Evolutionary conservation across 208 protist genomes (phyloP), one percentile per base, ranked within the genome.

Genomic region (Leishmania martiniquensis): DNA sequence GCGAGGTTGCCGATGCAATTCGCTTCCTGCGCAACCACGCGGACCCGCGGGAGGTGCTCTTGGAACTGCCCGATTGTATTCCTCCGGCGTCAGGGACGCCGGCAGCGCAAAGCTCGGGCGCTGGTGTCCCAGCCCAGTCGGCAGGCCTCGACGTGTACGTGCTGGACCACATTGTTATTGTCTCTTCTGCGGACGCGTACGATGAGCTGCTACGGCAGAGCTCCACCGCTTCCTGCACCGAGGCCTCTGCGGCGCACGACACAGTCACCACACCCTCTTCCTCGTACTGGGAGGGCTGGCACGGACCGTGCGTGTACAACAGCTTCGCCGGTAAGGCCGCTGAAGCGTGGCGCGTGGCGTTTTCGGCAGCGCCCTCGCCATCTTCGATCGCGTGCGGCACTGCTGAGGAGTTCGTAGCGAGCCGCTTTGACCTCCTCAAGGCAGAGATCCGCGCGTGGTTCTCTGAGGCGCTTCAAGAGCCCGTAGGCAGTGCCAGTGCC

Each of bases 21-120:
- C 57, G 78, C 45, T 80, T 88, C 69, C 86, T 96, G 67, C 83
- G 83, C n/a, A 72, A 83, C 70, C 83, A 84, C 72, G 79, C 96
- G 29, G 92, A 96, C 77, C 85, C 89, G 20, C 86, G 91, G 51
- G 91, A 96, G 44, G 74, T 97, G 65, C 74, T 94, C 25, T 63
- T 92, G 17, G 72, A 86, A 29, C 49, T 96, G 1, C 91, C 89
- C 25, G 89, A 96, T 22, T 92, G 89, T 76, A 78, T 93, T 39
- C 89, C 91, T n/a, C 85, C 88, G 20, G 34, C 47, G 65, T 55
- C 39, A 49, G 42, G 20, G 51, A 79, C 32, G 37, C 57, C 57
- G 66, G 59, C 45, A 51, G 22, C 32, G 2, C 39, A 1, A 1
- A 7, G 49, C 20, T 49, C 51, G 5, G 55, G 66, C 15, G 44